Evolutionary conservation across 495 filamentous ascomycete genomes (phyloP).

Genomic region (Daldinia grandis): DNA sequence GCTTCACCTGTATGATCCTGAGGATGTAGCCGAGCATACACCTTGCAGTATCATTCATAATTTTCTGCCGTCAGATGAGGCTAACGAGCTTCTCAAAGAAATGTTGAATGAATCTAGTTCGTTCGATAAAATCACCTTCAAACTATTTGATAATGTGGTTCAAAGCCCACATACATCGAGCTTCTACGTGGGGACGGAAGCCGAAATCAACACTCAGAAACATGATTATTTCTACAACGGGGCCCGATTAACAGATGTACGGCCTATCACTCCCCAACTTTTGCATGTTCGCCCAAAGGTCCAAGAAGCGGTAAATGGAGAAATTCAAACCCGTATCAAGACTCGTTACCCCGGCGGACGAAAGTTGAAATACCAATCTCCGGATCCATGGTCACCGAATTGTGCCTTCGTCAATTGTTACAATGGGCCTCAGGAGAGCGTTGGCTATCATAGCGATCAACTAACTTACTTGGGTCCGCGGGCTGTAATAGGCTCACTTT

Average conservation of each 20-base stretch:
- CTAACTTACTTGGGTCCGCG: slow-evolving; percentile 91
- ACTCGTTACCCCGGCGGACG: slow-evolving; percentile 65
- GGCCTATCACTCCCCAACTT: slow-evolving; percentile 75
- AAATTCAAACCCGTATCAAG: slow-evolving; percentile 71
- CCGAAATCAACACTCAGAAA: slow-evolving; percentile 70
- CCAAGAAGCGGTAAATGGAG: slow-evolving; percentile 74
- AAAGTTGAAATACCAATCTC: slow-evolving; percentile 81
- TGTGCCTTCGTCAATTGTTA: slow-evolving; percentile 96
- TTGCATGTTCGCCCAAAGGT: slow-evolving; percentile 71
- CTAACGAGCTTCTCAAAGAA: slow-evolving; percentile 76
- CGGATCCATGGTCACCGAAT: slow-evolving; percentile 79
- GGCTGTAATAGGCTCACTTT: slow-evolving; percentile 87
- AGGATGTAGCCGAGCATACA: slow-evolving; percentile 79
- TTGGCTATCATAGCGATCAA: slow-evolving; percentile 92
- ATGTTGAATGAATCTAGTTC: slow-evolving; percentile 78
- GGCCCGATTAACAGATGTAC: slow-evolving; percentile 72
- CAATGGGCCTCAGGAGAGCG: slow-evolving; percentile 75
- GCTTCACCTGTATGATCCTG: slow-evolving; percentile 79
- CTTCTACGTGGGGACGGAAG: slow-evolving; percentile 77
- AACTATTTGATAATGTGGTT: slow-evolving; percentile 86
- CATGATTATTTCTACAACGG: slow-evolving; percentile 88
- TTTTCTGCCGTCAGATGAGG: slow-evolving; percentile 76
- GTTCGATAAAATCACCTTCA: slow-evolving; percentile 77
- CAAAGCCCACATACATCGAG: slow-evolving; percentile 79
- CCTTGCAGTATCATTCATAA: slow-evolving; percentile 93